Conservation (phyloP, 345 rosid species). For the Eucalyptus cloeziana region DNA sequence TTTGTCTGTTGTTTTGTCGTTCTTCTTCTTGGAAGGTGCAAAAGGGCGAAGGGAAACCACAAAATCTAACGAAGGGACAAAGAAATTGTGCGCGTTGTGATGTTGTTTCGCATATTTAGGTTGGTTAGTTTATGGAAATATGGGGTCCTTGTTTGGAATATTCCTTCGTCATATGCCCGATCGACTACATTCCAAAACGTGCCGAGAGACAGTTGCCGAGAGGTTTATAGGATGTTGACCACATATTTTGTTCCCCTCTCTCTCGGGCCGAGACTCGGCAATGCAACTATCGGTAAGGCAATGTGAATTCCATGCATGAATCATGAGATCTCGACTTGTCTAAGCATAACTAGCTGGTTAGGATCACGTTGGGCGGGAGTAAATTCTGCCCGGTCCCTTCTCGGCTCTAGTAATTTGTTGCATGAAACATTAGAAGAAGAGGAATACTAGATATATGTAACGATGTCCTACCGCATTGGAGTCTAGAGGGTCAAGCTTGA, state of each 20-base stretch:
- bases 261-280: neutral
- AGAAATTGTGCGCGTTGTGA: neutral
- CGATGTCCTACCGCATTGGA: neutral
- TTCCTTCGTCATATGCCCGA: neutral
- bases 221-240: neutral
- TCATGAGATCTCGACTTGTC: neutral
- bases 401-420: neutral
- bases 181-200: neutral
- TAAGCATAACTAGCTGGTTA: neutral
- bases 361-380: neutral
- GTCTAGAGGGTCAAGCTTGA: neutral
- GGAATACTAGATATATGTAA: neutral
- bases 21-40: neutral
- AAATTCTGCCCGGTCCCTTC: neutral
- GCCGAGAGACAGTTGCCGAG: neutral
- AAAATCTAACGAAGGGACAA: neutral
- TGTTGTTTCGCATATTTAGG: neutral
- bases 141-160: neutral
- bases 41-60: neutral
- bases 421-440: neutral
- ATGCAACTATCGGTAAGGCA: neutral
- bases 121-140: neutral
- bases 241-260: neutral
- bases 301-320: neutral
- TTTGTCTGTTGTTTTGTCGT: neutral